Evolutionary conservation across 2,329 filamentous ascomycete species (phyloP), one percentile per base, ranked within the genome.

Genomic region (Hypoxylon sp.): DNA sequence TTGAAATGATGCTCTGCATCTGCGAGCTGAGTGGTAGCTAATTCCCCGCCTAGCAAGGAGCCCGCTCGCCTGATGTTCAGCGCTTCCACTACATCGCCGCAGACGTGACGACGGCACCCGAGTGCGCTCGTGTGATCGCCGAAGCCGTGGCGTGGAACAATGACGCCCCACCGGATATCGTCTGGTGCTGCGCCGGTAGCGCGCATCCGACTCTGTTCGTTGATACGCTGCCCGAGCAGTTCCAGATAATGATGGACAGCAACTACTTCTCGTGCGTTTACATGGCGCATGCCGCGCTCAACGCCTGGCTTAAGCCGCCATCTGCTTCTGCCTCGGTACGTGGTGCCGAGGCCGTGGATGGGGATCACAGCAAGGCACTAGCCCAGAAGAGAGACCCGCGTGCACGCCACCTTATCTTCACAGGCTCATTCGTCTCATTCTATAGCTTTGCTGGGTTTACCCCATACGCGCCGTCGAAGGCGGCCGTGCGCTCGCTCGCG

Each of bases 171-270:
- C 78, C 91, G 0, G 90, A 92, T 72, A 81, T 92, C 51, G 87
- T 92, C 27, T 92, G 90, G 85, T 88, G 89, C 37, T 86, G 88
- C 13, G 86, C 86, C 13, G 92, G 91, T 74, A 87, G 89, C 60
- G 87, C 90, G 13, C 88, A 91, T 73, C 85, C 78, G 1, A 74
- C 73, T 2, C 72, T 79, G 3, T 81, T 82, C 70, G 72, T 79
- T 50, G 79, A 81, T 55, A 79, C 78, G 7, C 75, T 76, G 0
- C 22, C 76, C 2, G 69, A 75, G 4, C 73, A 79, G 44, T 78
- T 82, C 68, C 77, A 79, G 66, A 66, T 60, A 1, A 77, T 79
- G 72, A 81, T 82, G 76, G 77, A 79, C 44, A 80, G 76, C 44
- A 82, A 82, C 71, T 82, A 82, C 71, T 80, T 82, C 70, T 78